A percentile compares a stretch with the other conserved stretches of the same genome.
These are phyloP conservation scores for Zymoseptoria brevis DNA, from an alignment of 2,329 filamentous ascomycete genomes.

Conservation along the genomic window DNA sequence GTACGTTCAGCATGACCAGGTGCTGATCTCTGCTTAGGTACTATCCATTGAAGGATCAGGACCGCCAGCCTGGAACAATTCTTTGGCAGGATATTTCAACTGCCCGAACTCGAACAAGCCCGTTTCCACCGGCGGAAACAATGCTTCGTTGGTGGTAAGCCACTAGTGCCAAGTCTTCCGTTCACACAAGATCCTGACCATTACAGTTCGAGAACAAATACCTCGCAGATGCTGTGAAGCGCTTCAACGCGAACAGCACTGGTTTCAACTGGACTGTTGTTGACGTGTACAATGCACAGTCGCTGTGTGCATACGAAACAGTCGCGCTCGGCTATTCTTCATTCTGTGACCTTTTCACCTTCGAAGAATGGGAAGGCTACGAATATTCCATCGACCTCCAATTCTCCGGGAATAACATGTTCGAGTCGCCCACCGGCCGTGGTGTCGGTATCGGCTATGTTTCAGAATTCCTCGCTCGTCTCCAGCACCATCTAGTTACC, in stretches of 20 bases:
- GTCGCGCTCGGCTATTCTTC: constrained; percentile 66
- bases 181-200: not conserved
- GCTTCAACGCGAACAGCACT: constrained; percentile 43
- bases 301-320: constrained; percentile 69
- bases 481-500: constrained; percentile 51
- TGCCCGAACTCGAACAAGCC: constrained; percentile 11
- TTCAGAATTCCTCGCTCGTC: constrained; percentile 62
- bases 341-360: constrained; percentile 69
- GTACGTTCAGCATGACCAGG: not conserved
- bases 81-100: constrained; percentile 54
- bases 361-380: constrained; percentile 63
- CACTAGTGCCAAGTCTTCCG: not conserved
- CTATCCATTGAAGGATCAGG: constrained; percentile 55
- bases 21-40: constrained; percentile 33
- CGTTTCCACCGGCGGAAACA: constrained; percentile 43
- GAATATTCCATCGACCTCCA: constrained; percentile 62
- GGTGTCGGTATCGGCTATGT: constrained; percentile 69
- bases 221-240: constrained; percentile 54
- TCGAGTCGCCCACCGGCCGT: constrained; percentile 58
- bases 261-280: constrained; percentile 51
- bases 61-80: constrained; percentile 51
- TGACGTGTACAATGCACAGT: constrained; percentile 61
- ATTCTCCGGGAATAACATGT: constrained; percentile 54
- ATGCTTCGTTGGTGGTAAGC: constrained; percentile 36
- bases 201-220: constrained; percentile 57